Conservation (phyloP, 164 flowering plant species). For the Stephania cephalantha region DNA sequence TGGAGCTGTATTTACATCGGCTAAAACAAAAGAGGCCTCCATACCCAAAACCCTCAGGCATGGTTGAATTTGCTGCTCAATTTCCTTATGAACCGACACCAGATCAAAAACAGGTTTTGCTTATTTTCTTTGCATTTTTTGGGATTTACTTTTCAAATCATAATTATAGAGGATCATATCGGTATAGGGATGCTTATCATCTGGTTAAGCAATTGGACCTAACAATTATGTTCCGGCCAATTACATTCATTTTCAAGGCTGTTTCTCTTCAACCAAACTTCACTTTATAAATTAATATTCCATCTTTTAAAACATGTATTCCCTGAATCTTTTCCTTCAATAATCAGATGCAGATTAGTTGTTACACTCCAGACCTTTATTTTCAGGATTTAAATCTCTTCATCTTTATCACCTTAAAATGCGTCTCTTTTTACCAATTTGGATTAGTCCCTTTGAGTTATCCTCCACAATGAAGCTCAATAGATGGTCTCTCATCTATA, state of each 20-base stretch:
- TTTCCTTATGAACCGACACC: slow-evolving; percentile 91
- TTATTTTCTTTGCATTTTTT: neutral
- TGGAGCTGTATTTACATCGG: slow-evolving; percentile 92
- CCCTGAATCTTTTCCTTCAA: neutral
- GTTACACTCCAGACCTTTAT: too few relatives aligned
- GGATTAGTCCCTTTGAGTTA: neutral
- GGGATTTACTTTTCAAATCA: neutral
- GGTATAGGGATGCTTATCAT: too few relatives aligned
- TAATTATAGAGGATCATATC: neutral
- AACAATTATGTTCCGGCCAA: neutral
- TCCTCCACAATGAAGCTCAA: neutral
- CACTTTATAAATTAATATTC: neutral
- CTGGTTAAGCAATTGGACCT: neutral
- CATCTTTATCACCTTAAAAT: too few relatives aligned
- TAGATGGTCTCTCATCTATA: neutral
- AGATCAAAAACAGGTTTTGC: slow-evolving; percentile 74
- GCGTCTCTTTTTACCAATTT: neutral
- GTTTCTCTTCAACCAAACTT: neutral
- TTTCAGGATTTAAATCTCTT: too few relatives aligned
- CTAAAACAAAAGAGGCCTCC: slow-evolving; percentile 80
- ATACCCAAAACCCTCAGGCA: slow-evolving; percentile 52
- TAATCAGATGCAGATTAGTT: neutral
- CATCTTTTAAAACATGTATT: too few relatives aligned
- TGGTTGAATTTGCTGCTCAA: slow-evolving; percentile 57
- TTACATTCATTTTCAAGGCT: neutral